Evolutionary conservation across 345 rosid genomes (phyloP), one percentile per base, ranked within the genome.

Genomic region (Raphanus sativus): DNA sequence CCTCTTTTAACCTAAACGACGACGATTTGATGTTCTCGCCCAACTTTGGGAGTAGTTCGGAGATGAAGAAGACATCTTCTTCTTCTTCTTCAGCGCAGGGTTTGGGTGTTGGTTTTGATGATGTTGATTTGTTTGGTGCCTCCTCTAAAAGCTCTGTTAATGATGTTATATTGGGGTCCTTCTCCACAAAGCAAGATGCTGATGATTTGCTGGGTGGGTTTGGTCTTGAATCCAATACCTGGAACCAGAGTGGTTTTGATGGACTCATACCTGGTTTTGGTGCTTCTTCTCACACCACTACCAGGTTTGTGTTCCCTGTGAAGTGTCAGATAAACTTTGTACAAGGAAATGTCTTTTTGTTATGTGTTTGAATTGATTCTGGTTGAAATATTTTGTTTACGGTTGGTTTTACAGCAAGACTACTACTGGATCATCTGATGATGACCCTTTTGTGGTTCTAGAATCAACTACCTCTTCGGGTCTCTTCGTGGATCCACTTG

Each of bases 241-340:
- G 69, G 7, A 80, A 61, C 2, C 7, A 66, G 8, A 66, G 15
- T 32, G 88, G 75, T 77, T 81, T 71, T 50, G 90, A 87, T 83
- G 98, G 86, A 63, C 86, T 91, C 84, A 78, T 91, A 34, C 90
- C 97, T 5, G 98, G 98, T 17, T 92, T 92, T 79, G 94, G 89
- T 80, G 83, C 75, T 45, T 83, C 73, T 73, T 29, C 67, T 62
- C 75, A 86, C n/a, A 36, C 88, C 0, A 75, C 65, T 48, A 76
- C 65, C 63, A 82, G 92, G 98, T 87, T 76, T 65, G 82, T 71
- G 17, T 65, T 69, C 9, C 9, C 9, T 4, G 6, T 28, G 21
- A 21, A 21, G 21, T 21, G 21, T 21, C 21, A 21, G 21, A 21
- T 21, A 0, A 21, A 21, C 21, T 21, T 21, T 21, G 0, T 21